Base-by-base conservation (phyloP, 2,329 filamentous ascomycete species). In the Diplodia sapinea region DNA sequence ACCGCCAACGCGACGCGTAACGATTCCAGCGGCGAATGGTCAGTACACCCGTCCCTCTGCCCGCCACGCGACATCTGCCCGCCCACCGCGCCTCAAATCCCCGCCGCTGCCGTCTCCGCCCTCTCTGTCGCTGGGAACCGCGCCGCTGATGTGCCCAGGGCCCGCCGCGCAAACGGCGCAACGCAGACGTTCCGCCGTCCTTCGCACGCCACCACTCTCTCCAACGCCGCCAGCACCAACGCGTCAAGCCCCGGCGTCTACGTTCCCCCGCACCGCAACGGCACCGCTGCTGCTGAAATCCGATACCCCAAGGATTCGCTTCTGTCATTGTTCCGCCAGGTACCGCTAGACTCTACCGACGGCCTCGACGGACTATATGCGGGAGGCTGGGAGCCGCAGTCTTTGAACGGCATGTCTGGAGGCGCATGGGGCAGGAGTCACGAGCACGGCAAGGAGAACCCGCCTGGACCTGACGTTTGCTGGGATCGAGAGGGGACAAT, bases 401-500 rank as follows among this genome's bases (percentile, higher is more conserved):
- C 88, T 62, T 81, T 88, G 50, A 93, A 93, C 72, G 88, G 89
- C 38, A 74, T 76, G 74, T 84, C 78, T 74, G 82, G 74, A 59
- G 76, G 77, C 31, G 86, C 87, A 65, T 96, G 93, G 93, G 91
- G 91, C 63, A 93, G 94, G 78, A 85, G 84, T 72, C 86, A 87
- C 68, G 93, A 97, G 71, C 86, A 80, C 59, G 74, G 86, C 68
- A 90, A 93, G 76, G 88, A 91, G 70, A 83, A 86, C 70, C 89
- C 89, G 68, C 88, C 91, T 74, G 93, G 94, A 54, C 92, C 94
- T n/a, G 93, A 95, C 70, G 87, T 94, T 51, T 98, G 94, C 78
- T 99, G 94, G 95, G 92, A 96, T 75, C 81, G 86, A 68, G 85
- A 86, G 69, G 93, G 91, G 29, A 85, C 86, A 65, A 84, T 88